Conservation (phyloP, 2,329 filamentous ascomycete genomes). For the Aspergillus sp. region DNA sequence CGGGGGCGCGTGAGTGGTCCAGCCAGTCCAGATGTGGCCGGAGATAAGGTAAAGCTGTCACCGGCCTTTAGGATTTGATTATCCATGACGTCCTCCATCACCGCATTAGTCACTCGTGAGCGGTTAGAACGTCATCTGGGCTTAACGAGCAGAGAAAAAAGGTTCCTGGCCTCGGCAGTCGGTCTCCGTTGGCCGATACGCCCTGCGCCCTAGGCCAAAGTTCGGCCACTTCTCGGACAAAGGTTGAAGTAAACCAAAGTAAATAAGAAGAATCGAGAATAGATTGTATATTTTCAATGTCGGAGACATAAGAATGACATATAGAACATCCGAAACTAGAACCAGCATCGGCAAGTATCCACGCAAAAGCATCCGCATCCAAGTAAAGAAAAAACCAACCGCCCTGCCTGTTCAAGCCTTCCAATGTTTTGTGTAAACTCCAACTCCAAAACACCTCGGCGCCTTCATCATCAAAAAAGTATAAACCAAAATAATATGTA, state of each 20-base stretch:
- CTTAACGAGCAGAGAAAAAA: not conserved
- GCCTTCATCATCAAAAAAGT: not conserved
- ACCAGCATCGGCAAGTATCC: not conserved
- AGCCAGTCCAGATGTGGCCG: not conserved
- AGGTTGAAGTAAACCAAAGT: not conserved
- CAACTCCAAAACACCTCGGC: slow-evolving; percentile 6
- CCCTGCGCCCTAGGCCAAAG: not conserved
- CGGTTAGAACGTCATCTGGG: not conserved
- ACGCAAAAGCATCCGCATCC: not conserved
- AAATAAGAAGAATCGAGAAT: not conserved
- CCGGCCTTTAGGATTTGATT: not conserved
- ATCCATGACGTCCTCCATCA: slow-evolving; percentile 9
- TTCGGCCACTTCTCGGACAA: not conserved
- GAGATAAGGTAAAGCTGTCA: slow-evolving; percentile 9
- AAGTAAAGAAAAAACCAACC: not conserved
- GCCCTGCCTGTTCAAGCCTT: not conserved
- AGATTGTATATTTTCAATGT: not conserved
- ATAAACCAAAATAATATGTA: not conserved
- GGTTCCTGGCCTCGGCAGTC: not conserved
- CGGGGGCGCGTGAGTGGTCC: not conserved
- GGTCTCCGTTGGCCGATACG: not conserved
- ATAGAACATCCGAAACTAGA: not conserved
- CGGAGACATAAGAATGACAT: not conserved
- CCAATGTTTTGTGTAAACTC: slow-evolving; percentile 10
- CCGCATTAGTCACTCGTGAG: slow-evolving; percentile 12